phyloP scores from a whole-genome alignment of 768 basidiomycete genomes.

The Dictyophora rubrovolvata region DNA sequence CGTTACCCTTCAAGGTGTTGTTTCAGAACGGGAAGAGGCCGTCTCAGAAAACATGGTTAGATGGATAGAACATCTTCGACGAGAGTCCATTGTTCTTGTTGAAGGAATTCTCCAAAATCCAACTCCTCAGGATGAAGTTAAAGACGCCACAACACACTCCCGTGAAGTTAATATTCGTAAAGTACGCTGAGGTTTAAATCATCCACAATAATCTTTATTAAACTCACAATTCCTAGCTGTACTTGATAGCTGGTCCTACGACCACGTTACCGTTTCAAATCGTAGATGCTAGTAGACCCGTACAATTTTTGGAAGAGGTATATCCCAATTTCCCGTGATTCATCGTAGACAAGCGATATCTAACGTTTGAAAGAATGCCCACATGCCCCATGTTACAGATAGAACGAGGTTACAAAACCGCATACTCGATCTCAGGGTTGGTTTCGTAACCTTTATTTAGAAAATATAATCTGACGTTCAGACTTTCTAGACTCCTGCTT shows the following conservation, averaged over 20 bases:
- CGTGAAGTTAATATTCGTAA: slow-evolving; percentile 34
- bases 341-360: neutral
- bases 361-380: slow-evolving; percentile 5
- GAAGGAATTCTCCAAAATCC: slow-evolving; percentile 17
- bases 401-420: slow-evolving; percentile 39
- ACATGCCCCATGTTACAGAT: slow-evolving; percentile 20
- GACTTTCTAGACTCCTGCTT: slow-evolving; percentile 26
- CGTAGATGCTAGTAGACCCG: slow-evolving; percentile 19
- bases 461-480: neutral
- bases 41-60: slow-evolving; percentile 39
- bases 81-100: slow-evolving; percentile 36
- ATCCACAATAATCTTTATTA: neutral
- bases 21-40: slow-evolving; percentile 9
- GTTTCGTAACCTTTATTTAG: neutral
- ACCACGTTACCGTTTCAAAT: slow-evolving; percentile 22
- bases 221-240: slow-evolving; percentile 12
- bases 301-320: slow-evolving; percentile 11
- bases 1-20: slow-evolving; percentile 15
- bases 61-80: slow-evolving; percentile 28
- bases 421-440: slow-evolving; percentile 37
- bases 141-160: slow-evolving; percentile 30
- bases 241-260: slow-evolving; percentile 17
- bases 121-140: slow-evolving; percentile 24
- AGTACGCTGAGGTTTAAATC: slow-evolving; percentile 17
- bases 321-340: neutral